Base-by-base conservation (phyloP, 345 rosid genomes). In the Euphorbia lathyris region DNA sequence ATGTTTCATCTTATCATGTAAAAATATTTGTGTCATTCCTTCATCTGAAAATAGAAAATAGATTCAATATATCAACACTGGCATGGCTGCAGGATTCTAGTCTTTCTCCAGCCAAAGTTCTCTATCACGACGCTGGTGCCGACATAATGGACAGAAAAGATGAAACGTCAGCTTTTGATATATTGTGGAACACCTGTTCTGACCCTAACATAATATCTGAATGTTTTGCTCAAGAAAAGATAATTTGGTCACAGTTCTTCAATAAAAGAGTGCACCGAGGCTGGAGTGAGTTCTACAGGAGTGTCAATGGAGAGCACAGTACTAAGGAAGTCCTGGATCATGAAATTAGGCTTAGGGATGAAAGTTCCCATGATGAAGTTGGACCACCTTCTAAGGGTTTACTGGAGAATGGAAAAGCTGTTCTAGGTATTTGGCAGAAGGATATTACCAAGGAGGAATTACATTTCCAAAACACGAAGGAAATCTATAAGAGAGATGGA, bases 401-500 rank as follows among this genome's bases (percentile, higher is more conserved):
- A 63, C 70, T 82, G 20, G 66, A 58, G 77, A 85, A 80, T 71
- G 73, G 76, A 45, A 84, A 73, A 45, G 10, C 84, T 58, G 75
- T 70, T 60, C 63, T 77, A 56, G 83, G 78, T 82, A 83, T 87
- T 66, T 80, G 86, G 82, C 90, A 68, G 74, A 92, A 79, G 82
- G 81, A 82, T 36, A 64, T 70, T 74, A 53, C 70, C 73, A 86
- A 69, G 77, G 92, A 74, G 72, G 74, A 70, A 20, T 74, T 82
- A 52, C 74, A 75, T 73, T 93, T 93, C 73, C 81, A 80, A 67
- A 74, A 58, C 67, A 86, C 93, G 60, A 78, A 80, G 83, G 97
- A 89, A 84, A 75, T 89, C 72, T 87, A 81, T 43, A 89, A 84
- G 87, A 86, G 85, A 78, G 86, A 83, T 26, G 98, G 98, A 70